Evolutionary conservation across 2,329 filamentous ascomycete genomes (phyloP), one percentile per base, ranked within the genome.

Genomic region (Hypoxylon sp.): DNA sequence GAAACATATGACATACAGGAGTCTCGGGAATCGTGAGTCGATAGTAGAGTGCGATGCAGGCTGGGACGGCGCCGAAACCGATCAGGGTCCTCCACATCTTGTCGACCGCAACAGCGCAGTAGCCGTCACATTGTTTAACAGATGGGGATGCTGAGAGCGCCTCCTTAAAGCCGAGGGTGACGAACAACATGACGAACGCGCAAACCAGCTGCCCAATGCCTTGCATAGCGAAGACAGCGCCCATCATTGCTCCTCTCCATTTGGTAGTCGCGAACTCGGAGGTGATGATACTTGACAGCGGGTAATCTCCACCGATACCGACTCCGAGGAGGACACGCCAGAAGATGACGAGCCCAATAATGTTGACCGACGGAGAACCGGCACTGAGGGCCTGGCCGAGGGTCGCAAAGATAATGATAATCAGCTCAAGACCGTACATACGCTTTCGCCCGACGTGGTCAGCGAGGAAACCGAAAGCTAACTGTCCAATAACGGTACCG

Each of bases 241-340:
- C 91, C 89, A 96, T 94, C 90, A 96, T 96, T 69, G 91, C 91
- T 70, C 92, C 92, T 78, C 92, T 83, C 89, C 91, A 94, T 78
- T 91, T 93, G 55, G 92, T 95, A 3, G 91, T 94, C 9, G 92
- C 91, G 73, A 96, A 96, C 82, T 96, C 92, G 4, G 92, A 93
- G 4, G 92, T 95, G 73, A 96, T 96, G 69, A 95, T 91, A 20
- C 90, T 91, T 49, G 89, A 93, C 7, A 96, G 82, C 4, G 93
- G 92, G 75, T 95, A 96, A 74, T 96, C 92, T 72, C 91, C 90
- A 74, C 91, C 89, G 45, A 91, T 91, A 67, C 89, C 89, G 48
- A 91, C 83, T 57, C 89, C 81, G 89, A 93, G 93, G 12, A 94
- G 79, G 0, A 93, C 88, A 78, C 91, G 88, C 91, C 91, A 93